Base-by-base conservation (phyloP, 2,329 filamentous ascomycete genomes). In the Penicillium hordei region DNA sequence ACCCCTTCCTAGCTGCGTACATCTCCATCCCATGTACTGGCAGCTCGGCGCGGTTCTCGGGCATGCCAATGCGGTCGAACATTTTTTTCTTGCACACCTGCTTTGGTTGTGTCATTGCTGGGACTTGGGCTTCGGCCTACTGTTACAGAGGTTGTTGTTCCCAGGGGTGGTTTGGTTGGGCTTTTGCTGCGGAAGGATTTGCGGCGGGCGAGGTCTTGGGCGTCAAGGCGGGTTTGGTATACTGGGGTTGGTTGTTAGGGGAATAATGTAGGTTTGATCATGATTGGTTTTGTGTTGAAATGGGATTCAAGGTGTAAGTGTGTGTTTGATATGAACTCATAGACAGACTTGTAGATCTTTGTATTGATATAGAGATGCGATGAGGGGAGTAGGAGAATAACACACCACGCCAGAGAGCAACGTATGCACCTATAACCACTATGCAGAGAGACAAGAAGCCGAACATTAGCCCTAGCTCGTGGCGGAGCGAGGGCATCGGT, bases 391-490 rank as follows among this genome's bases (percentile, higher is more conserved):
- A 21, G 36, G 19, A 9, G 25, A 17, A 39, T 38, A 23, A 65
- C 65, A 48, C 58, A 76, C 72, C 60, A 33, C 68, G 64, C 75
- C 75, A 77, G 45, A 75, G 55, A 39, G 70, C 50, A 25, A 68
- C 65, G 48, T 77, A 77, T 3, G 70, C 55, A 0, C 44, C 70
- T 58, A 76, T 72, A 6, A 69, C 72, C 10, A 74, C 57, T 36
- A 72, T 48, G 48, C 66, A 73, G 5, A 70, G 68, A 23, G 52
- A 65, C 1, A 76, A 63, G 52, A 78, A 77, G 19, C 67, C 75
- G 58, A 76, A 75, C 62, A 76, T 70, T 31, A 76, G 68, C 27
- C 74, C 74, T 21, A 78, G 62, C 62, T 78, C 76, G 33, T 69
- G 69, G 21, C 59, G 64, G 12, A 76, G 64, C 6, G 72, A 71